Base-by-base conservation (phyloP, 495 filamentous ascomycete genomes). In the Neurospora africana region DNA sequence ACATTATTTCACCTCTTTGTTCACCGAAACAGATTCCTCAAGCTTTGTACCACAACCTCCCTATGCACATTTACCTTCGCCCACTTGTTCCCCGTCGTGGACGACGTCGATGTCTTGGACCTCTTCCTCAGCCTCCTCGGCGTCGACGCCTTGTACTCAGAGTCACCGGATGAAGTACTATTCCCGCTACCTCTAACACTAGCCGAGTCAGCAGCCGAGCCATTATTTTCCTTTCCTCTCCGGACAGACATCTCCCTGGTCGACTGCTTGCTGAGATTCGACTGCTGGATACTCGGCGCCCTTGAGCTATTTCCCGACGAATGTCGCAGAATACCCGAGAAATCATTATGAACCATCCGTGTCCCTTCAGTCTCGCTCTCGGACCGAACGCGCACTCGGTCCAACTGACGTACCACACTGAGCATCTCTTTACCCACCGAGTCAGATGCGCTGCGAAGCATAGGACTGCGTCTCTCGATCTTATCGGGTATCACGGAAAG, bases 21-120 rank as follows among this genome's bases (percentile, higher is more conserved):
- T 73, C 70, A 84, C 37, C 79, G 79, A 69, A 86, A 86, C 30
- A 83, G 78, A 41, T 75, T 83, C 39, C 81, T 80, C 69, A 83
- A 79, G 23, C 82, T 79, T 69, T 84, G 79, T 30, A 79, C 81
- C 69, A 84, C 76, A 65, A 80, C 78, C 30, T 80, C 82, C 38
- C 79, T 79, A 44, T 81, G 78, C 68, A 72, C 76, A 23, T 80
- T 79, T 0, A 80, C 77, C 70, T 77, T 75, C 17, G 73, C 72
- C 81, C 79, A 80, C 71, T 75, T 79, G 37, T 74, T 75, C 3
- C 65, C 23, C 0, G 72, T 33, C 27, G 40, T 39, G 0, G 72
- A 38, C 21, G 72, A 53, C 1, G 35, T 71, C 1, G 53, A 33
- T 13, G 53, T 65, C 53, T 65, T 65, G 27, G 53, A 65, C 4